phyloP scores from a whole-genome alignment of 441 rosid species.

The Arabidopsis hybrid region DNA sequence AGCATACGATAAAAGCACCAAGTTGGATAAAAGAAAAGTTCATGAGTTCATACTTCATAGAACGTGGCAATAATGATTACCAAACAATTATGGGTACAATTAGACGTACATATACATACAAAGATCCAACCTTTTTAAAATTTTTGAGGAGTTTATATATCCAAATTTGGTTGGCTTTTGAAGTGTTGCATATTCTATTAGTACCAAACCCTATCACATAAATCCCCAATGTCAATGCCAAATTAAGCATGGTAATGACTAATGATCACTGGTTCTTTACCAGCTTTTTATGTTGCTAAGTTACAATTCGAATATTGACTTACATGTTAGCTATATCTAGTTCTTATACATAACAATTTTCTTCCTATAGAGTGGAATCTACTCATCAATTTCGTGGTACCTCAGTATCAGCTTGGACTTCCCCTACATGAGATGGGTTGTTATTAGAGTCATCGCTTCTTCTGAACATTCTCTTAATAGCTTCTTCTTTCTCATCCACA shows the following conservation, averaged over 20 bases:
- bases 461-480: conserved; percentile 64
- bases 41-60: conserved; percentile 25
- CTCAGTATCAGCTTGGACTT: conserved; percentile 40
- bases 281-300: conserved; percentile 20
- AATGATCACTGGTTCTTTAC: conserved; percentile 12
- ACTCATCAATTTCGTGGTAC: conserved; percentile 37
- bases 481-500: conserved; percentile 87
- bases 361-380: conserved; percentile 19
- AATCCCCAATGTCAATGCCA: too few species aligned
- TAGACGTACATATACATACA: conserved; percentile 21
- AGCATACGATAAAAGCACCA: conserved; percentile 6
- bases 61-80: conserved; percentile 35
- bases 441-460: conserved; percentile 47
- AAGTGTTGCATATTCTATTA: neutral
- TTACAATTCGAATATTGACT: conserved; percentile 11
- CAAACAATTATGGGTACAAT: neutral
- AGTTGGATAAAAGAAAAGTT: conserved; percentile 39
- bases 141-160: neutral
- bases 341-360: conserved; percentile 14
- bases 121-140: conserved; percentile 12
- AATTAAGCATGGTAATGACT: conserved; percentile 6
- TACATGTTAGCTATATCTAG: conserved; percentile 29
- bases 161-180: conserved; percentile 18
- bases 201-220: neutral
- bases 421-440: conserved; percentile 43